Evolutionary conservation across 2,329 filamentous ascomycete genomes (phyloP).

Genomic region (Exophiala calicioides): DNA sequence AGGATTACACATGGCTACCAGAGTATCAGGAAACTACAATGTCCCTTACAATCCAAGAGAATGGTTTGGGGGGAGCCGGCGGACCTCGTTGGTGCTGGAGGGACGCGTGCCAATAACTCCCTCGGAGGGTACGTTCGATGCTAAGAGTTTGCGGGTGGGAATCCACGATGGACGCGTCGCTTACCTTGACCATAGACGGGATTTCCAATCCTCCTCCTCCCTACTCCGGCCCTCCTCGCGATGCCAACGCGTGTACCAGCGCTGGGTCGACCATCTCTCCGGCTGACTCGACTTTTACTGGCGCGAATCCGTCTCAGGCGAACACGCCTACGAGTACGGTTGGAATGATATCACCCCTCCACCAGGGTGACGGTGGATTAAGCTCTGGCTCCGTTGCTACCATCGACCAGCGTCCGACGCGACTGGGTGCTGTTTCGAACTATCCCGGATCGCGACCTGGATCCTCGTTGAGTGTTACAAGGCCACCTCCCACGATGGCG

Average conservation of each 20-base stretch:
- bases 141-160: conserved; percentile 6
- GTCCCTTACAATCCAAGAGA: conserved; percentile 52
- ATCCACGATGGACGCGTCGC: background rate
- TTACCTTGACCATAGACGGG: conserved; percentile 27
- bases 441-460: conserved; percentile 8
- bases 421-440: conserved; percentile 10
- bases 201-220: conserved; percentile 28
- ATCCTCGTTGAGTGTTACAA: conserved; percentile 9
- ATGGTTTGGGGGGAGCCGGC: conserved; percentile 45
- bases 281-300: conserved; percentile 21
- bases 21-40: conserved; percentile 42
- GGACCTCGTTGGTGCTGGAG: conserved; percentile 16
- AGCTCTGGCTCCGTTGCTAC: background rate
- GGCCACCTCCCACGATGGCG: conserved; percentile 4
- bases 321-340: conserved; percentile 24
- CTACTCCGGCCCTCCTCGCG: conserved; percentile 24
- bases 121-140: conserved; percentile 20
- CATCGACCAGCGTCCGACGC: conserved; percentile 10
- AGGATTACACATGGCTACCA: conserved; percentile 46
- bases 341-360: conserved; percentile 18
- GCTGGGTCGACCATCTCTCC: conserved; percentile 23
- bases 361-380: conserved; percentile 10
- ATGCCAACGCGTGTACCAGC: conserved; percentile 9
- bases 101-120: conserved; percentile 7
- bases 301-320: conserved; percentile 13